Percentiles rank a stretch among this genome's conserved stretches.
Evolutionary conservation across 78 protist genomes (phyloP).

Genomic region (Trichosphaerium sp.): DNA sequence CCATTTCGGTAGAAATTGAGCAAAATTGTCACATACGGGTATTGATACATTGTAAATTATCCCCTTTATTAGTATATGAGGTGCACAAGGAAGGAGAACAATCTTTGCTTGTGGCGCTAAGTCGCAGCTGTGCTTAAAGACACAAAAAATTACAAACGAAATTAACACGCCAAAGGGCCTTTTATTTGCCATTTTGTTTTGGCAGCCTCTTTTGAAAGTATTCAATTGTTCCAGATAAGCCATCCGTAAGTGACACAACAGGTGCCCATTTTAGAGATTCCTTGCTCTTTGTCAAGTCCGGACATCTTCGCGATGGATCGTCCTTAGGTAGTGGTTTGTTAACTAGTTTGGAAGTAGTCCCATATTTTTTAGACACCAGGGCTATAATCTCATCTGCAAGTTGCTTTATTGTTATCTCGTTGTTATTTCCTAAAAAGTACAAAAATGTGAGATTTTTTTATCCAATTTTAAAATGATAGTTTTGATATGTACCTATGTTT

Average conservation of each 20-base stretch:
- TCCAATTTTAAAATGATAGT: not conserved
- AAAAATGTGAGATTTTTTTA: not conserved
- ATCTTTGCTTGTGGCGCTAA: no score
- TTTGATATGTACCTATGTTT: not conserved
- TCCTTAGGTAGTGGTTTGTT: constrained; percentile 11
- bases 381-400: not conserved
- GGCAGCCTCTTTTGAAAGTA: constrained; percentile 16
- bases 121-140: no score
- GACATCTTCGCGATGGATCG: constrained; percentile 51
- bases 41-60: no score
- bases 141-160: no score
- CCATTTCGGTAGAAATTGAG: no score
- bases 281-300: constrained; percentile 31
- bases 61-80: no score
- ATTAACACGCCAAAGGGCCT: no score
- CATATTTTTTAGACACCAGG: not conserved
- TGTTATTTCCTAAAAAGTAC: not conserved
- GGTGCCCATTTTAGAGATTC: constrained; percentile 11
- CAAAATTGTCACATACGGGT: no score
- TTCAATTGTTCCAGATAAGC: constrained; percentile 1
- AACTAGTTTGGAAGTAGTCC: constrained; percentile 5
- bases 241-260: constrained; percentile 14
- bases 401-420: not conserved
- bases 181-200: no score
- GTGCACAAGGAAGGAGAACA: no score